Evolutionary conservation across 2,329 filamentous ascomycete genomes (phyloP).

Genomic region (Fusarium devonianum): DNA sequence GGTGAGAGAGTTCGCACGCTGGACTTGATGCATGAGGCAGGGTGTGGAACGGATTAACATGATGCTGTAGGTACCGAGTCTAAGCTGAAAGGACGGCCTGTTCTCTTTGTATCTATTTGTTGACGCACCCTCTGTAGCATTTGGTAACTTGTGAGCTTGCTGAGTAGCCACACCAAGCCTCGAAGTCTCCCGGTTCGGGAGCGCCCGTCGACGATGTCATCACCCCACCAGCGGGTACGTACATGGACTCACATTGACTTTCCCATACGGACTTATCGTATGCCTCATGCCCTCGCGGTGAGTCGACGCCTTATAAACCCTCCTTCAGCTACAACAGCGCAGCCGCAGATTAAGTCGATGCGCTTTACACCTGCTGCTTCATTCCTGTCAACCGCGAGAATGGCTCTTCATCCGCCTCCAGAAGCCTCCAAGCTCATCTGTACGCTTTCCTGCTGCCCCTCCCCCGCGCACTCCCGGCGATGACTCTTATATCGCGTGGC

Average conservation of each 20-base stretch:
- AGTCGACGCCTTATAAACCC: conserved; percentile 27
- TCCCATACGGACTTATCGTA: conserved; percentile 18
- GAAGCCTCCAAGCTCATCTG: conserved; percentile 57
- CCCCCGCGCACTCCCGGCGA: conserved; percentile 7
- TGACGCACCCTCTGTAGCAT: no score
- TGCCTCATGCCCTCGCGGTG: conserved; percentile 16
- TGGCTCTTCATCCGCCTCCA: conserved; percentile 55
- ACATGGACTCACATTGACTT: conserved; percentile 9
- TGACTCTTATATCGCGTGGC: no score
- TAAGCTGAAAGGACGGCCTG: no score
- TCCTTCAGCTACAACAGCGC: background rate
- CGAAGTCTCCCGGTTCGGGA: conserved; percentile 14
- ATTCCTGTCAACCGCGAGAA: conserved; percentile 44
- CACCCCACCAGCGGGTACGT: conserved; percentile 30
- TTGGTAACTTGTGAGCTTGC: no score
- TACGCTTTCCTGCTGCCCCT: conserved; percentile 42
- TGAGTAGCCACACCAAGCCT: background rate
- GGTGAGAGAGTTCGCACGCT: no score
- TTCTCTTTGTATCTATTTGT: no score
- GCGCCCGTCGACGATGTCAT: conserved; percentile 33
- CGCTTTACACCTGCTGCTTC: conserved; percentile 22
- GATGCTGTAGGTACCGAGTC: no score
- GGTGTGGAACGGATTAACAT: no score
- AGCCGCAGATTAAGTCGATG: conserved; percentile 38
- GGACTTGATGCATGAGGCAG: no score